Evolutionary conservation across 2,329 filamentous ascomycete genomes (phyloP).

Genomic region (Sporothrix humicola): DNA sequence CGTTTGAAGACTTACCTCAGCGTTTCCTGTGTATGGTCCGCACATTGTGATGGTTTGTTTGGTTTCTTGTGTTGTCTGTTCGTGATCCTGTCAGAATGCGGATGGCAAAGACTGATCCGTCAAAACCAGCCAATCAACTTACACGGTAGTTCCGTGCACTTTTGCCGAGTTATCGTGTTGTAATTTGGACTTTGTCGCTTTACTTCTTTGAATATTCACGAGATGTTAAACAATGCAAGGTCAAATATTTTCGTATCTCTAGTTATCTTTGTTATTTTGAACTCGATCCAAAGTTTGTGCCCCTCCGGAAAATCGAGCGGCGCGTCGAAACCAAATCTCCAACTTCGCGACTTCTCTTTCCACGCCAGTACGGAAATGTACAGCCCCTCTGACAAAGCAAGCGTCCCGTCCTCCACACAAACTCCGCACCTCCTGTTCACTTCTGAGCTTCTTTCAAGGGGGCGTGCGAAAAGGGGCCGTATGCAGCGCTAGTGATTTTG

Average conservation of each 20-base stretch:
- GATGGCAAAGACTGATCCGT: not conserved
- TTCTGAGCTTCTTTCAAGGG: not conserved
- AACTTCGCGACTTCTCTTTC: not conserved
- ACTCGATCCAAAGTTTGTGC: not conserved
- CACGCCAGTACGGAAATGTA: slow-evolving; percentile 16
- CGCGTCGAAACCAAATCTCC: not conserved
- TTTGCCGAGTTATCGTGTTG: not conserved
- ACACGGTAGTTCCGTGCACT: not conserved
- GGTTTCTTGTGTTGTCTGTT: not conserved
- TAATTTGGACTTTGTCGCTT: not conserved
- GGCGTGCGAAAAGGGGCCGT: not conserved
- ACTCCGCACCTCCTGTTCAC: not conserved
- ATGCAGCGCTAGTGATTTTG: not conserved
- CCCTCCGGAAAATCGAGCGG: slow-evolving; percentile 2
- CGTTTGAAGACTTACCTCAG: not conserved
- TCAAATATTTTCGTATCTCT: too few relatives aligned
- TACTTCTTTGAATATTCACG: too few relatives aligned
- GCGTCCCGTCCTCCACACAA: not conserved
- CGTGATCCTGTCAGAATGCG: not conserved
- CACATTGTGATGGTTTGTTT: slow-evolving; percentile 12
- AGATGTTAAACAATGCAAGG: too few relatives aligned
- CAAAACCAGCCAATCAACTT: not conserved
- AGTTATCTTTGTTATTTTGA: too few relatives aligned
- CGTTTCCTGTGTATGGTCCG: not conserved
- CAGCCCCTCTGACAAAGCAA: slow-evolving; percentile 15